These are phyloP conservation scores for Thermochaetoides thermophila DNA, from an alignment of 495 filamentous ascomycete genomes.

Conservation along the genomic window DNA sequence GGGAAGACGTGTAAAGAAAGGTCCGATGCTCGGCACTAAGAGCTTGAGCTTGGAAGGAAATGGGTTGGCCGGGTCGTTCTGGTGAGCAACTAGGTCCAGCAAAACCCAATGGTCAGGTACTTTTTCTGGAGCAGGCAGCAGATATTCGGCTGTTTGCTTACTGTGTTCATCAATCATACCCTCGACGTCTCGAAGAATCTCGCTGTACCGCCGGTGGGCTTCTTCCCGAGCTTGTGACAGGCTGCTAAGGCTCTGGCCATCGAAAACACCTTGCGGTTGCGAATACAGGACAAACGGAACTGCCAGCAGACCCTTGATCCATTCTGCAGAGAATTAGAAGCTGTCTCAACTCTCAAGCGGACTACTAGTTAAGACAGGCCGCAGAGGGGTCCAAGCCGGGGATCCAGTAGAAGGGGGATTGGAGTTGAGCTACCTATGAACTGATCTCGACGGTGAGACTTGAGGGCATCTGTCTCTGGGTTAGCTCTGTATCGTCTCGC, in stretches of 20 bases:
- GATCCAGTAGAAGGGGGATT: background rate
- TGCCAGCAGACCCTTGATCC: slow-evolving; percentile 70
- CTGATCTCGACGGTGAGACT: slow-evolving; percentile 77
- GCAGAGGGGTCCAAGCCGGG: slow-evolving; percentile 3
- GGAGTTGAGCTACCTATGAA: slow-evolving; percentile 42
- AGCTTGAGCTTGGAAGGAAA: slow-evolving; percentile 82
- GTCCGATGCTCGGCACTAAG: slow-evolving; percentile 76
- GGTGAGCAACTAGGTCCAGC: slow-evolving; percentile 43
- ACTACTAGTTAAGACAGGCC: no score
- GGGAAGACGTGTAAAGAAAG: slow-evolving; percentile 77
- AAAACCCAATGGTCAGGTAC: no score
- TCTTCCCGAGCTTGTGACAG: slow-evolving; percentile 48
- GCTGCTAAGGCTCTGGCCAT: slow-evolving; percentile 34
- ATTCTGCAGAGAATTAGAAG: no score
- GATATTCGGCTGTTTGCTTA: slow-evolving; percentile 28
- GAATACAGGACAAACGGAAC: slow-evolving; percentile 96
- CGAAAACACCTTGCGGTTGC: slow-evolving; percentile 73
- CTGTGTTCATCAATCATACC: slow-evolving; percentile 84
- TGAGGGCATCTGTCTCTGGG: slow-evolving; percentile 55
- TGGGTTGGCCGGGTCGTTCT: slow-evolving; percentile 38
- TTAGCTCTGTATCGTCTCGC: slow-evolving; percentile 6
- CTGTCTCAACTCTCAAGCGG: no score
- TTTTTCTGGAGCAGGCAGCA: no score
- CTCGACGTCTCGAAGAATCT: slow-evolving; percentile 93
- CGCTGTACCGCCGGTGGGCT: slow-evolving; percentile 72